Percentiles rank a stretch among this genome's conserved stretches.
Conservation (phyloP, 208 protist species). For the Hexamita inflata region DNA sequence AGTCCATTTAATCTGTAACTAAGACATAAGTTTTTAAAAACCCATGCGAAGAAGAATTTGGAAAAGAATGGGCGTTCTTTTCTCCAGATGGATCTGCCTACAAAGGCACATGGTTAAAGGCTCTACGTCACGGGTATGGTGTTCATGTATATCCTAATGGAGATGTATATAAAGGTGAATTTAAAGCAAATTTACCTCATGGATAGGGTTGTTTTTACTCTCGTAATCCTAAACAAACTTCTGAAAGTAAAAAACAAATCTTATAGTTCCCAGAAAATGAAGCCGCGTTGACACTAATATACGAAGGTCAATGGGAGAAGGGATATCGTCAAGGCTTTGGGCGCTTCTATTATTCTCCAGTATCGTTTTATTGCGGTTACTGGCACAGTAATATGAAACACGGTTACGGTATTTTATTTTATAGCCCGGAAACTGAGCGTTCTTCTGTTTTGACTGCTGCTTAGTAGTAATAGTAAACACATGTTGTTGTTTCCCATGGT, state of each 20-base stretch:
- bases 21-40: too few species aligned
- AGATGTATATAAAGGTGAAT: constrained; percentile 15
- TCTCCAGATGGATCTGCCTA: constrained; percentile 27
- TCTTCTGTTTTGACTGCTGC: too few species aligned
- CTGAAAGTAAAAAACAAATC: constrained; percentile 2
- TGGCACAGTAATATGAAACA: too few species aligned
- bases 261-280: not conserved
- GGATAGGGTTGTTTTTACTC: constrained; percentile 11
- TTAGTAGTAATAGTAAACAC: too few species aligned
- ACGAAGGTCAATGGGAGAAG: constrained; percentile 13
- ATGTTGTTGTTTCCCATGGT: too few species aligned
- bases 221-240: too few species aligned
- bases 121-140: constrained; percentile 7
- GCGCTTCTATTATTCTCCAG: constrained; percentile 6
- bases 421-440: too few species aligned
- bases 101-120: constrained; percentile 25
- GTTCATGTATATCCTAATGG: constrained; percentile 25
- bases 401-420: too few species aligned
- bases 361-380: not conserved
- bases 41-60: too few species aligned
- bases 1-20: too few species aligned
- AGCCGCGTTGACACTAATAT: not conserved
- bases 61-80: not conserved
- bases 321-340: not conserved
- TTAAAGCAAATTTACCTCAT: not conserved